phyloP scores from a whole-genome alignment of 768 basidiomycete species.

The Phylloporus sp. region DNA sequence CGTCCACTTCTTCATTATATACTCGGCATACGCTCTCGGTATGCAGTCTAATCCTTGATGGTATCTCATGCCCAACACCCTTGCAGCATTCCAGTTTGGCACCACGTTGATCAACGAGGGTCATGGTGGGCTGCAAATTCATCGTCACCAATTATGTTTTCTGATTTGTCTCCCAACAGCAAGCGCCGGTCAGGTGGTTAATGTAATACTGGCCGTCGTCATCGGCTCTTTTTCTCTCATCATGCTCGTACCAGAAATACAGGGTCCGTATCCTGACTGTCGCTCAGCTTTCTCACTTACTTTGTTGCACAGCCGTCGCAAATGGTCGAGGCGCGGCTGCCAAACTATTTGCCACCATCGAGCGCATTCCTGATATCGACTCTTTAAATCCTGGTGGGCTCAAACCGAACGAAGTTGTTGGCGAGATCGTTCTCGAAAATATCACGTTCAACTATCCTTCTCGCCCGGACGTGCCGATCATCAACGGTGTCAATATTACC shows the following conservation, averaged over 20 bases:
- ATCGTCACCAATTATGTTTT: background rate
- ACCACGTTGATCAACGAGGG: constrained; percentile 72
- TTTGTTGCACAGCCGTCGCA: constrained; percentile 52
- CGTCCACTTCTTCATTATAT: constrained; percentile 82
- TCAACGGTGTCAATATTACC: constrained; percentile 59
- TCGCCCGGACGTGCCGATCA: constrained; percentile 69
- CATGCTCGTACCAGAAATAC: constrained; percentile 81
- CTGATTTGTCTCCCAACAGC: constrained; percentile 34
- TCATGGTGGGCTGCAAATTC: constrained; percentile 37
- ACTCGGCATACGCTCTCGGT: constrained; percentile 67
- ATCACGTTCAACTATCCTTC: constrained; percentile 85
- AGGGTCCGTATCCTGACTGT: constrained; percentile 41
- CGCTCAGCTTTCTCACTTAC: background rate
- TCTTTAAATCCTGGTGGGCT: constrained; percentile 62
- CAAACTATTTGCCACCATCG: constrained; percentile 83
- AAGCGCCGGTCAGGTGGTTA: constrained; percentile 70
- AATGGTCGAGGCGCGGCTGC: constrained; percentile 80
- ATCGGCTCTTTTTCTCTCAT: constrained; percentile 91
- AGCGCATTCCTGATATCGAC: constrained; percentile 83
- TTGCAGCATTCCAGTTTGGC: constrained; percentile 81
- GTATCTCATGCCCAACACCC: background rate
- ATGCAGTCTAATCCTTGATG: constrained; percentile 14
- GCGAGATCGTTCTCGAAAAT: constrained; percentile 68
- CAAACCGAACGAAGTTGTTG: constrained; percentile 62
- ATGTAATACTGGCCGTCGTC: constrained; percentile 77